Evolutionary conservation across 1,284 basidiomycete species (phyloP), one percentile per base, ranked within the genome.

Genomic region (Puccinia novopanici): DNA sequence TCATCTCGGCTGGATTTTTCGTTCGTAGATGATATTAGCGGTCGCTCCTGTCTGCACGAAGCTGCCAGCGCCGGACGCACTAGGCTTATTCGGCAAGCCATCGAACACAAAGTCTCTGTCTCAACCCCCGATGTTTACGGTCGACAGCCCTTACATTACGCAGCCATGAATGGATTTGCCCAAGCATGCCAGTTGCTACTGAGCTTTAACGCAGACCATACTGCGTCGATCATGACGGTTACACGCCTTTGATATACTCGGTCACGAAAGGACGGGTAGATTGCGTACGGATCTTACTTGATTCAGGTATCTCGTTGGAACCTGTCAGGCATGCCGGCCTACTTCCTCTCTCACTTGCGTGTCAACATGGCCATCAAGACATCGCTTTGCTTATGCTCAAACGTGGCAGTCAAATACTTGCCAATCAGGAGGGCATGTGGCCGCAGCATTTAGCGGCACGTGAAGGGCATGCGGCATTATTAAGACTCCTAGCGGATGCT

Each of bases 361-460:
- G 94, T 83, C 92, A 94, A 83, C 90, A 91, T 70, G 97, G 97
- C 0, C 92, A 96, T 84, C 88, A 92, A 61, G 91, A 93, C 59
- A 93, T 98, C 37, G 93, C 92, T 8, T 86, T 90, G 6, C 87
- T 96, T 1, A 87, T 99, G 9, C 89, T 95, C 22, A 87, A 91
- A 83, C 89, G 92, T 71, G 92, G 92, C 27, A 94, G 94, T 6
- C 89, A 89, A 75, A 92, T 93, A 82, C 84, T 92, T 34, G 89
- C 94, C 3, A 98, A 98, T 85, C 93, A 91, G 72, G 98, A 96
- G 83, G 97, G 97, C 22, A 92, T 98, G 84, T 96, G 92, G 85
- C 95, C 97, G 0, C 93, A 97, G 84, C 96, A 99, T 87, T 90
- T 99, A n/a, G 97, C 97, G 30, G 95, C 95, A n/a, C 91, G 93